A percentile compares a stretch with the other conserved stretches of the same genome.
Evolutionary conservation across 2,329 filamentous ascomycete genomes (phyloP).

Genomic region (Colletotrichum sp.): DNA sequence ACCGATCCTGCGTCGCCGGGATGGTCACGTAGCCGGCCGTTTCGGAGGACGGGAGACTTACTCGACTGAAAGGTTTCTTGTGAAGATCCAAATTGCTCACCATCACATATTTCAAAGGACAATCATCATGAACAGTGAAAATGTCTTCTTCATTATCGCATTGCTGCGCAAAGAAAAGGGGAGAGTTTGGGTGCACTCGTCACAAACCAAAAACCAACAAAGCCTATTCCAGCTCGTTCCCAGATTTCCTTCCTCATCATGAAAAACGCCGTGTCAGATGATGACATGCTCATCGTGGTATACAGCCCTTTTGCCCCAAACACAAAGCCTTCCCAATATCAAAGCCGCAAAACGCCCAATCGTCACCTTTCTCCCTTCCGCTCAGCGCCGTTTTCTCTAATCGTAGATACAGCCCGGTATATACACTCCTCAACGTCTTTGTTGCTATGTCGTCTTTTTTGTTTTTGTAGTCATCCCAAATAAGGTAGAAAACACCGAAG

Average conservation of each 20-base stretch:
- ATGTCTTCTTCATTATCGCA: not conserved
- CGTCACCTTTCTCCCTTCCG: not conserved
- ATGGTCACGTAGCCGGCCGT: too few relatives aligned
- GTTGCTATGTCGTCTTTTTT: not conserved
- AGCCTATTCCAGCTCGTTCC: not conserved
- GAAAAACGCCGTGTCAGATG: not conserved
- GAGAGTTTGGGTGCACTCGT: not conserved
- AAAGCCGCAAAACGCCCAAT: not conserved
- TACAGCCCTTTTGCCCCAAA: not conserved
- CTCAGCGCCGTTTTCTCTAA: not conserved
- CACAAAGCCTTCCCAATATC: not conserved
- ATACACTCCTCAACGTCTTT: not conserved
- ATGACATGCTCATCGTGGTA: not conserved
- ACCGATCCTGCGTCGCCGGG: too few relatives aligned
- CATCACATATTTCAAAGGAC: rapidly evolving
- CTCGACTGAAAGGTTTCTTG: too few relatives aligned
- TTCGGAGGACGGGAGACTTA: too few relatives aligned
- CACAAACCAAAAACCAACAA: not conserved
- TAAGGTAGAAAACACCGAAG: not conserved
- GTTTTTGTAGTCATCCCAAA: not conserved
- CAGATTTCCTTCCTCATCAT: not conserved
- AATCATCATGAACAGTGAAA: not conserved
- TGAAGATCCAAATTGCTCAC: too few relatives aligned
- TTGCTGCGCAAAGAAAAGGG: not conserved
- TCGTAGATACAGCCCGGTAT: not conserved